Percentiles rank a stretch among this genome's conserved stretches.
phyloP scores from a whole-genome alignment of 2,329 filamentous ascomycete species.

The Nothophaeocryptopus gaeumannii region DNA sequence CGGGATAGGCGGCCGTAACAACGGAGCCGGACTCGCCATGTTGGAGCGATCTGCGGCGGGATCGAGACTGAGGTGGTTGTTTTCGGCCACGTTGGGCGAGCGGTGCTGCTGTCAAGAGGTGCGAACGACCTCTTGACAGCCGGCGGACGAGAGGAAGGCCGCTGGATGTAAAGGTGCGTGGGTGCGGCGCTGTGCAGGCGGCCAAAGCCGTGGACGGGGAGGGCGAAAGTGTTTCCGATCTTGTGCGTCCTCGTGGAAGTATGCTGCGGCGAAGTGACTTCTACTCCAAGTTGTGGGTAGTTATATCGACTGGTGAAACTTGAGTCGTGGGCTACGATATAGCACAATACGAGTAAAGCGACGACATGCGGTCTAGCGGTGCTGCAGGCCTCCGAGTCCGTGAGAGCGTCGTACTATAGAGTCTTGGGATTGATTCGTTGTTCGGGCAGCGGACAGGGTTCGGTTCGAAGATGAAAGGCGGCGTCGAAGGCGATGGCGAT shows the following conservation, averaged over 20 bases:
- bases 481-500: background rate
- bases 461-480: too few species aligned
- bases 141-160: conserved; percentile 4
- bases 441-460: background rate
- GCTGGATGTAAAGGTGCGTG: conserved; percentile 1
- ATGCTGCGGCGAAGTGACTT: too few species aligned
- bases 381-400: background rate
- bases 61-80: conserved; percentile 20
- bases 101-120: conserved; percentile 30
- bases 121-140: conserved; percentile 32
- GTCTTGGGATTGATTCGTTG: background rate
- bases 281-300: too few species aligned
- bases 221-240: too few species aligned
- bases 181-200: background rate
- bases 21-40: conserved; percentile 74
- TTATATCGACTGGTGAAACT: background rate
- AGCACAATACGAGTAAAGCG: too few species aligned
- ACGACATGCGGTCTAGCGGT: background rate
- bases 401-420: background rate
- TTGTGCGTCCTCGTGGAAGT: too few species aligned
- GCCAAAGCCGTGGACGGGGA: background rate
- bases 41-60: conserved; percentile 36
- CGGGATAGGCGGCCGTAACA: conserved; percentile 79
- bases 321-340: background rate
- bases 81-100: conserved; percentile 34